Conservation (phyloP, 345 rosid genomes). For the Stellera chamaejasme region DNA sequence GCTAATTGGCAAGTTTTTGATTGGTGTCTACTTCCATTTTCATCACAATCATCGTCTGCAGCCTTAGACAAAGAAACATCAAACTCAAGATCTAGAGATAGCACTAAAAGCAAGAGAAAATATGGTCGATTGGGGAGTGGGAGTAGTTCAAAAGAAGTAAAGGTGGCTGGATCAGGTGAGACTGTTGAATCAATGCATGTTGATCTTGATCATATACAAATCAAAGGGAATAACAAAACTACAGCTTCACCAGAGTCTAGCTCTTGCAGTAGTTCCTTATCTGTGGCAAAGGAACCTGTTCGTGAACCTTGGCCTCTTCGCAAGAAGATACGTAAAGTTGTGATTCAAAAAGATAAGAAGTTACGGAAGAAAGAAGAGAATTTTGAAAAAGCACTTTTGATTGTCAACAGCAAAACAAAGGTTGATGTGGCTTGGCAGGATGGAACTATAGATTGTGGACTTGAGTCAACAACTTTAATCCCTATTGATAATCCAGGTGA, state of each 20-base stretch:
- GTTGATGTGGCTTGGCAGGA: constrained; percentile 96
- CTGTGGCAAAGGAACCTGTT: constrained; percentile 56
- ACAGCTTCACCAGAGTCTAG: constrained; percentile 33
- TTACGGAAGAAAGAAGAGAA: constrained; percentile 73
- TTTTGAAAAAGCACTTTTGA: constrained; percentile 75
- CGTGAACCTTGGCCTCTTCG: constrained; percentile 85
- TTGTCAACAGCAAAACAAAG: constrained; percentile 55
- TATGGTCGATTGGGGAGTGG: constrained; percentile 26
- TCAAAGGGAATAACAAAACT: constrained; percentile 23
- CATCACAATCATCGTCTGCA: constrained; percentile 31
- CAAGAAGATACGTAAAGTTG: constrained; percentile 84
- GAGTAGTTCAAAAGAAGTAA: constrained; percentile 35
- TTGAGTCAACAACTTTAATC: constrained; percentile 53
- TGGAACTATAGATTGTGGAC: constrained; percentile 47
- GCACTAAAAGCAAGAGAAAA: constrained; percentile 25
- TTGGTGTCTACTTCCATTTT: constrained; percentile 71
- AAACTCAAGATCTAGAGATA: constrained; percentile 42
- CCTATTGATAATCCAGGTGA: constrained; percentile 98
- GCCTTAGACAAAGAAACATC: constrained; percentile 42
- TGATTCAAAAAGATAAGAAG: constrained; percentile 76
- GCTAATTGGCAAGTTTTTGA: constrained; percentile 97
- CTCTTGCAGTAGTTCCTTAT: constrained; percentile 39
- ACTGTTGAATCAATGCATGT: constrained; percentile 28
- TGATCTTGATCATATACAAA: constrained; percentile 26
- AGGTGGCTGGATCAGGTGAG: constrained; percentile 37